Conservation (phyloP, 345 rosid genomes). For the Brassica napus region DNA sequence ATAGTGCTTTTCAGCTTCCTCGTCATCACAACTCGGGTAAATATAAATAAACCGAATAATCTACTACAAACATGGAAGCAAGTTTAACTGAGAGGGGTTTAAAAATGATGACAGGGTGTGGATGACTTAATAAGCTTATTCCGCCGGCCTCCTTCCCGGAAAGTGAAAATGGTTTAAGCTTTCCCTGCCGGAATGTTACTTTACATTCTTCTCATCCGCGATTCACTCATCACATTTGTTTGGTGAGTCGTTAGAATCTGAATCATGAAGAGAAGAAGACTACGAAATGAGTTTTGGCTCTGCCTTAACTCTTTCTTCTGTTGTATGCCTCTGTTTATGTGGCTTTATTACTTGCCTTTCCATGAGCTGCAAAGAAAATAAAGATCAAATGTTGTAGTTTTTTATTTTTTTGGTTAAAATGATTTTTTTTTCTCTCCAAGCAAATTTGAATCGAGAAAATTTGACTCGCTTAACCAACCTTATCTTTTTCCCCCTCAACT, state of each 20-base stretch:
- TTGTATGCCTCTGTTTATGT: background rate
- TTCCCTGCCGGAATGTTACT: slow-evolving; percentile 1
- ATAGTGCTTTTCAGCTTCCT: slow-evolving; percentile 91
- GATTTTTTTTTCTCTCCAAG: background rate
- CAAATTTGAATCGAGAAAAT: too few species aligned
- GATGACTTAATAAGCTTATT: slow-evolving; percentile 95
- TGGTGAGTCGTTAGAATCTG: background rate
- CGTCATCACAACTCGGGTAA: slow-evolving; percentile 92
- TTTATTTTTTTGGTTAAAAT: background rate
- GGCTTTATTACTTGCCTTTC: background rate
- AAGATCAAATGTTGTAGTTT: background rate
- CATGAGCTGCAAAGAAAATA: background rate
- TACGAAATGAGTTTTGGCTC: background rate
- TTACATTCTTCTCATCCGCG: background rate
- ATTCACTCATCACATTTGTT: background rate
- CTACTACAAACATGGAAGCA: background rate
- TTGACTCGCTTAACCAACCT: too few species aligned
- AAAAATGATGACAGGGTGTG: slow-evolving; percentile 63
- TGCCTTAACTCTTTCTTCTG: background rate
- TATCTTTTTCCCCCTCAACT: too few species aligned
- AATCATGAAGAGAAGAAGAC: background rate
- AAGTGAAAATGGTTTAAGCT: slow-evolving; percentile 63
- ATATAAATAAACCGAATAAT: background rate
- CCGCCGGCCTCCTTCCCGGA: slow-evolving; percentile 88
- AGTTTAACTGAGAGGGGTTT: background rate